Base-by-base conservation (phyloP, 78 protist genomes). In the Blattamonas nauphoetae region DNA sequence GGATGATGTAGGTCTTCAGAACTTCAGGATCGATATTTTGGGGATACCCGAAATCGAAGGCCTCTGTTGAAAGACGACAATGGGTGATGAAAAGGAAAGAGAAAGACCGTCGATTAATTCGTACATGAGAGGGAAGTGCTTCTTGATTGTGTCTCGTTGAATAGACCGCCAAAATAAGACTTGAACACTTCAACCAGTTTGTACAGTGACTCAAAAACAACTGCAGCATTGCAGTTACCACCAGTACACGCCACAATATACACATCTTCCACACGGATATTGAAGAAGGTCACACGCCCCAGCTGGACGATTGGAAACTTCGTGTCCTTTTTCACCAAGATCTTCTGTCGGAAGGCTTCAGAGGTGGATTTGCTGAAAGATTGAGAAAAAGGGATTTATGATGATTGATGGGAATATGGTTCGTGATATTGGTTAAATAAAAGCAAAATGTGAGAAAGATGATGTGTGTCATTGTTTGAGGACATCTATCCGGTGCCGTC, bases 21-120 rank as follows among this genome's bases (percentile, higher is more conserved):
- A 91, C 78, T 79, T 95, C 97, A 3, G 81, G 42, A 34, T 92
- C 90, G 33, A 87, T 81, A 45, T 78, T 92, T 88, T 96, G 98
- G 44, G 98, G 98, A 85, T 92, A 95, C 6, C 98, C 98, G 91
- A 88, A 95, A 89, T 96, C 98, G 43, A 95, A 43, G 44, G 91
- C 91, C 85, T 96, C 96, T 92, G 45, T 32, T 34, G 44, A 88
- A 88, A 43, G 41, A 91, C n/a, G n/a, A n/a, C n/a, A n/a, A n/a
- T n/a, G n/a, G n/a, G n/a, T n/a, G n/a, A 0, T 4, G 35, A 34
- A 45, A 83, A 33, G 32, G 21, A 2, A 42, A 45, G 33, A 34
- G 2, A 1, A 11, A 21, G 82, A 93, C 95, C 96, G 88, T 96
- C 98, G 45, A 96, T 91, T 11, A 96, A 88, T 88, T 96, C 97